Evolutionary conservation across 2,329 filamentous ascomycete species (phyloP), one percentile per base, ranked within the genome.

Genomic region (Fusarium paranaense): DNA sequence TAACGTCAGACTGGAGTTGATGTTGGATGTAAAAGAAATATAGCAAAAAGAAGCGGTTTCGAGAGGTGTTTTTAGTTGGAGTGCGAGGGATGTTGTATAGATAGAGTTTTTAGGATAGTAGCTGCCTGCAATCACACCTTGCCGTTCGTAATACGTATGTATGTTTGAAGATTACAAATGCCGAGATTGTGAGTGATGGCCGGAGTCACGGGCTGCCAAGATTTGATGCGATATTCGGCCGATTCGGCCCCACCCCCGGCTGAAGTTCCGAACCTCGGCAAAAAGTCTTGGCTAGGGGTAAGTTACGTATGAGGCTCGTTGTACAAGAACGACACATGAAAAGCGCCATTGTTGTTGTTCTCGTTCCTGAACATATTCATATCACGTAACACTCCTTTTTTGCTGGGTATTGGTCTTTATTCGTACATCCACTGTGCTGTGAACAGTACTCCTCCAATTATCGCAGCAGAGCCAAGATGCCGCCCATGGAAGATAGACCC

Each of bases 401-500:
- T 30, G 18, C 11, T 5, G 18, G 20, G 18, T n/a, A 30, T 20
- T 47, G n/a, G 18, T 32, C 47, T 32, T 11, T 20, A 18, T 27
- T 54, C 7, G 47, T 32, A 14, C 47, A 54, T 13, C n/a, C 27
- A 54, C 4, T 32, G 4, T 13, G 47, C 18, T 8, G 18, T 54
- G 11, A 54, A 32, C 47, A 20, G 9, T 30, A n/a, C 47, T 30
- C 25, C 25, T 10, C 27, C 25, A 54, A 65, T 54, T 56, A 52
- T 35, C 25, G 35, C 58, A 22, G 32, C n/a, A 57, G 16, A 67
- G 35, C 37, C 61, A 63, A 64, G 25, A 71, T 76, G 74, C 60
- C 75, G 18, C 61, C 70, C 25, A 68, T 70, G 64, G 80, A 81
- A 25, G 80, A 82, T 35, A 79, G 83, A 37, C 75, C 82, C n/a